Conservation (phyloP, 495 filamentous ascomycete species). For the Neurospora sp. region DNA sequence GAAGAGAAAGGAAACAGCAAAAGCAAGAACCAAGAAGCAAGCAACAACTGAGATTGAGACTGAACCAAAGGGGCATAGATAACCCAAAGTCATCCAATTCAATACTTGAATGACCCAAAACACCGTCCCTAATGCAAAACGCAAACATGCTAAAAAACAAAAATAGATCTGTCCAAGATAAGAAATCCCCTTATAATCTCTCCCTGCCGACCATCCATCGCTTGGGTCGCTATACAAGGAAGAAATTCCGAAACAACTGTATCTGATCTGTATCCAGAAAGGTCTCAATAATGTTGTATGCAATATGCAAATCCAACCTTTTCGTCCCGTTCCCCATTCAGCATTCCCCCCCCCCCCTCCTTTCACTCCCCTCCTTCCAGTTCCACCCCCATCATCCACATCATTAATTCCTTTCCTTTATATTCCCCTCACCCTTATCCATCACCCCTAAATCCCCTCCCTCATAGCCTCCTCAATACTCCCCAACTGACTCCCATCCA, state of each 20-base stretch:
- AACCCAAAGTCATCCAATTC: not conserved
- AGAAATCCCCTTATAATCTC: not conserved
- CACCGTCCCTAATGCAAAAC: not conserved
- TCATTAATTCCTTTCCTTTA: constrained; percentile 1
- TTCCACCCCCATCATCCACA: not conserved
- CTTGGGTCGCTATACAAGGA: not conserved
- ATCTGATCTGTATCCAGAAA: not conserved
- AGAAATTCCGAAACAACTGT: not conserved
- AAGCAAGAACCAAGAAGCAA: not conserved
- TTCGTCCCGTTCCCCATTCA: not conserved
- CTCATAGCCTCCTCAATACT: constrained; percentile 28
- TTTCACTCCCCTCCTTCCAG: not conserved
- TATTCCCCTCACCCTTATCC: not conserved
- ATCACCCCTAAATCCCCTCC: constrained; percentile 20
- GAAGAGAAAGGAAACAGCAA: not conserved
- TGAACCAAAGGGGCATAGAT: not conserved
- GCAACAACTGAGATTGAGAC: not conserved
- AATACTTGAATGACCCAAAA: not conserved
- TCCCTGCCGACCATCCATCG: not conserved
- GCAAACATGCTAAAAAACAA: not conserved
- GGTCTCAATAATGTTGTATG: not conserved
- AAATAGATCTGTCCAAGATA: not conserved
- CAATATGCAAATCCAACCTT: not conserved
- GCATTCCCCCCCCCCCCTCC: no score
- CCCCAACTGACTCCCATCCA: constrained; percentile 13